Percentiles rank a stretch among this genome's conserved stretches.
These are phyloP conservation scores for Cryptosporidium tyzzeri DNA, from an alignment of 169 alveolate species.

Conservation along the genomic window DNA sequence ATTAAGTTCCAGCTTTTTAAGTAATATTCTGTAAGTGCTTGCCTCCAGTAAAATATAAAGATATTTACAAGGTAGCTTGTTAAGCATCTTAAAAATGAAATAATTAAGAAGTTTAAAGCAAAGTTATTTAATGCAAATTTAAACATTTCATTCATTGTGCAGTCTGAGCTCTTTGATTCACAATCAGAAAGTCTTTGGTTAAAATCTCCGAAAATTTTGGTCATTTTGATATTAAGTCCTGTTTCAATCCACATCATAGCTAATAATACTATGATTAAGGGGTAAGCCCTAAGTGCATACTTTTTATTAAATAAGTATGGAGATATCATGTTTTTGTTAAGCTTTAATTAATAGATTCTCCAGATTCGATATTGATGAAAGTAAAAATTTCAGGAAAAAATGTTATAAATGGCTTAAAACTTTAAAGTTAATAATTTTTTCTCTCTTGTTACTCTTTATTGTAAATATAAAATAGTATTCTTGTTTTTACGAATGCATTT, in stretches of 20 bases:
- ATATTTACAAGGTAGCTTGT: conserved; percentile 48
- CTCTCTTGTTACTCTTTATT: background rate
- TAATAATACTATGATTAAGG: background rate
- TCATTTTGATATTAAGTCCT: conserved; percentile 36
- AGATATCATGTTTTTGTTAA: conserved; percentile 28
- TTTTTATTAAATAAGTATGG: conserved; percentile 48
- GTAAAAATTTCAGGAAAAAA: background rate
- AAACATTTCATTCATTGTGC: conserved; percentile 20
- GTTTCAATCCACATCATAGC: conserved; percentile 63
- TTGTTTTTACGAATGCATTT: background rate
- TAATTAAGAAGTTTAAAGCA: conserved; percentile 4
- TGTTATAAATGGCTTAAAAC: background rate
- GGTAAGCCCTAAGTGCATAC: conserved; percentile 49
- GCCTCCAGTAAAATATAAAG: conserved; percentile 73
- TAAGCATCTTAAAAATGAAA: conserved; percentile 21
- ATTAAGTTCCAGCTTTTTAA: conserved; percentile 32
- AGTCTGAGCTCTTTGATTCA: conserved; percentile 3
- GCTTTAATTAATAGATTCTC: conserved; percentile 5
- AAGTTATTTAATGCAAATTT: conserved; percentile 17
- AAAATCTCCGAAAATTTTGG: conserved; percentile 38
- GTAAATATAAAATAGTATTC: background rate
- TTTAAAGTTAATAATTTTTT: background rate
- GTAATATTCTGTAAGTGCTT: conserved; percentile 65
- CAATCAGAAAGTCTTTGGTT: conserved; percentile 66
- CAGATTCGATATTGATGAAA: background rate